Percentiles rank a stretch among this genome's conserved stretches.
Conservation (phyloP, 345 rosid genomes). For the Populus euphratica region DNA sequence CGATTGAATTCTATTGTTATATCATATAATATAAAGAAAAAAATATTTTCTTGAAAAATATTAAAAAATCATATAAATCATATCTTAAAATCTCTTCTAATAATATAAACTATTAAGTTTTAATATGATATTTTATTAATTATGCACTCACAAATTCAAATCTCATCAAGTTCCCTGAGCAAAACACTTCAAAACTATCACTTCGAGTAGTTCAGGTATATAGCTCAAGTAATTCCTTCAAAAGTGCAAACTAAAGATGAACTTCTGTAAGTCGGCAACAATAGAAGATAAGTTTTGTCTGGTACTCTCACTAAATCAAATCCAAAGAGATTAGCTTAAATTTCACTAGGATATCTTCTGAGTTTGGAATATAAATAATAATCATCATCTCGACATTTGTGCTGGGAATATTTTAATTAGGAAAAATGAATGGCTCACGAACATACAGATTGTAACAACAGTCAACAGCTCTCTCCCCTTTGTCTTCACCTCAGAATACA, state of each 20-base stretch:
- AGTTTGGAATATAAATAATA: neutral
- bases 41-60: no score
- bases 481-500: constrained; percentile 44
- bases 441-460: neutral
- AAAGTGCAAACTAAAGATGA: neutral
- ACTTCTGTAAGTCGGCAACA: neutral
- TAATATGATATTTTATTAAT: no score
- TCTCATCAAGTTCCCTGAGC: no score
- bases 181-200: neutral
- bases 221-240: no score
- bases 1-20: neutral
- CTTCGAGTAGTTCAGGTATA: no score
- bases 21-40: neutral
- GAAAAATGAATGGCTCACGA: neutral
- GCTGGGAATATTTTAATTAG: neutral
- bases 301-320: neutral
- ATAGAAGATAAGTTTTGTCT: neutral
- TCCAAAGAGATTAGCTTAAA: neutral
- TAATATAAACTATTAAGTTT: no score
- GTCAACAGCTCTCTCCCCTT: constrained; percentile 1
- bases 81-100: no score
- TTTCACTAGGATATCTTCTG: neutral
- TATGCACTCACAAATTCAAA: no score
- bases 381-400: neutral
- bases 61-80: no score